These are phyloP conservation scores for Phytophthora agathidicida DNA, from an alignment of 352 stramenopile genomes.

Conservation along the genomic window DNA sequence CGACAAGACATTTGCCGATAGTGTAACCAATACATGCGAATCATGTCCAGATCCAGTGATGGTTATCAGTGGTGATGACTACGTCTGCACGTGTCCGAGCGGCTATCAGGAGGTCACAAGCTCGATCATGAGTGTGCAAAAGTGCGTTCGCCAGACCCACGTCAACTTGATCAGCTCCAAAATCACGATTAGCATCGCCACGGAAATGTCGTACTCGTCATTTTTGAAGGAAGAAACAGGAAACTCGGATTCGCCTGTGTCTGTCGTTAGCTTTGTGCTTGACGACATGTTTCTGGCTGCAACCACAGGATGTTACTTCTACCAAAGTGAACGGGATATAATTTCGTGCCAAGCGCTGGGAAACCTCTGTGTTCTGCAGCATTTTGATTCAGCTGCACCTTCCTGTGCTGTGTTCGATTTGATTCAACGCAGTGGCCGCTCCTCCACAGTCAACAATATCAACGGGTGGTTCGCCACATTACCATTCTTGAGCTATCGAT, in stretches of 20 bases:
- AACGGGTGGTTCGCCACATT: conserved; percentile 78
- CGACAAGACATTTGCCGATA: conserved; percentile 44
- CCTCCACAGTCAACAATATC: conserved; percentile 49
- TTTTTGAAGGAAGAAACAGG: conserved; percentile 45
- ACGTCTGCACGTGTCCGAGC: conserved; percentile 62
- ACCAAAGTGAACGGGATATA: conserved; percentile 66
- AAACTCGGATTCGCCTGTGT: conserved; percentile 32
- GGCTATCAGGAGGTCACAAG: conserved; percentile 67
- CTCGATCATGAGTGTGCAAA: conserved; percentile 31
- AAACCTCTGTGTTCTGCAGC: conserved; percentile 94
- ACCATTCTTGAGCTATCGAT: conserved; percentile 90
- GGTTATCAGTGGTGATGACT: conserved; percentile 44
- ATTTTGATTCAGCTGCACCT: conserved; percentile 69
- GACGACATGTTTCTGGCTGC: conserved; percentile 81
- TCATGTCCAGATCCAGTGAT: conserved; percentile 83
- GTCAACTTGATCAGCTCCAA: conserved; percentile 59
- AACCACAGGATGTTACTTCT: conserved; percentile 89
- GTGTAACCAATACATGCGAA: conserved; percentile 53
- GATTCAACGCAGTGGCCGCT: conserved; percentile 66
- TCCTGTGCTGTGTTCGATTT: conserved; percentile 82
- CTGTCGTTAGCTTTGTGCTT: conserved; percentile 65
- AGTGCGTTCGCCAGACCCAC: conserved; percentile 55
- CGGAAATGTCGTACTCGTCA: conserved; percentile 45
- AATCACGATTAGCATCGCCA: conserved; percentile 41
- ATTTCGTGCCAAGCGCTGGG: conserved; percentile 88